These are phyloP conservation scores for Camellia sinensis DNA, from an alignment of 148 eudicot species.

Conservation along the genomic window DNA sequence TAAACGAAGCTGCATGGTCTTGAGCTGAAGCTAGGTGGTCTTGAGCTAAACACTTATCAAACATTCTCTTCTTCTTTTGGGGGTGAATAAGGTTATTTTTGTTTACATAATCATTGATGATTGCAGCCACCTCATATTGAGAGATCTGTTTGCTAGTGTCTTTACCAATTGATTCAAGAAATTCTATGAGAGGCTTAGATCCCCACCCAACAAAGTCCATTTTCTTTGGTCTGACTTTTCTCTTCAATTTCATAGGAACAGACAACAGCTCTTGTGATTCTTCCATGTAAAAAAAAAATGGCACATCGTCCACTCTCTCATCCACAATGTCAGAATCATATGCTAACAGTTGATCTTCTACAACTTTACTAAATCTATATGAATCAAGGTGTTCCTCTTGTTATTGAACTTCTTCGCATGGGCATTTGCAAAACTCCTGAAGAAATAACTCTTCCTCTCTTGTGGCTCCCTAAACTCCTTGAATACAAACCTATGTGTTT, in stretches of 20 bases:
- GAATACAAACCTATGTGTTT: not conserved
- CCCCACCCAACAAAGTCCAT: conserved; percentile 87
- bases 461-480: not conserved
- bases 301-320: not conserved
- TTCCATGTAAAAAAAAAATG: conserved; percentile 34
- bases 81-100: conserved; percentile 57
- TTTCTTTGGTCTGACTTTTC: conserved; percentile 49
- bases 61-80: conserved; percentile 63
- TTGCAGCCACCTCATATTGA: conserved; percentile 55
- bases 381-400: conserved; percentile 1
- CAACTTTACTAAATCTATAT: not conserved
- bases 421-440: not conserved
- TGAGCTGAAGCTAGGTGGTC: too few relatives aligned
- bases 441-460: not conserved
- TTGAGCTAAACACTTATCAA: too few relatives aligned
- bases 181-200: conserved; percentile 63
- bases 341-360: not conserved
- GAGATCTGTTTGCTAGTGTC: conserved; percentile 53
- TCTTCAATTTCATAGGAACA: conserved; percentile 18
- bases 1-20: too few relatives aligned
- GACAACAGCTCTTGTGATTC: conserved; percentile 11
- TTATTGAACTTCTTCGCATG: not conserved
- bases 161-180: conserved; percentile 67
- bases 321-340: conserved; percentile 11
- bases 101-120: conserved; percentile 55